Evolutionary conservation across 75 land plant species (phyloP).

Genomic region (Larix kaempferi): DNA sequence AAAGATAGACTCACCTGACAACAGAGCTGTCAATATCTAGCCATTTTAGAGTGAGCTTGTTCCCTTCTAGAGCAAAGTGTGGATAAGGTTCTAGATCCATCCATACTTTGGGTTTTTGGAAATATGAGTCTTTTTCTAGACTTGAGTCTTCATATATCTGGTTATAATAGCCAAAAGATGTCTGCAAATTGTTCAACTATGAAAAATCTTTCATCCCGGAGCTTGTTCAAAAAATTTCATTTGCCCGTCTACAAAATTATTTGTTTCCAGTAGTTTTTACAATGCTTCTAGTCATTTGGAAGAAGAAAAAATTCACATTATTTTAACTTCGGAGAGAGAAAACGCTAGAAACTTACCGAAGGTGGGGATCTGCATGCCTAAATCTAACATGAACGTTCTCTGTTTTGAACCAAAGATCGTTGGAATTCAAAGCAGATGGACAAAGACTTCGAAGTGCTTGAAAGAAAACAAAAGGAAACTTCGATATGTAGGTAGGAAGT

Average conservation of each 20-base stretch:
- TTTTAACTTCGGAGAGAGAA: too few relatives aligned
- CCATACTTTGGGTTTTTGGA: neutral
- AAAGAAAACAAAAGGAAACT: too few relatives aligned
- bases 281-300: too few relatives aligned
- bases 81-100: neutral
- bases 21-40: neutral
- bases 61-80: neutral
- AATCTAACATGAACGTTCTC: too few relatives aligned
- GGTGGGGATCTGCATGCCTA: too few relatives aligned
- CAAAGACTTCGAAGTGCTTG: too few relatives aligned
- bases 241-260: neutral
- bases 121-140: neutral
- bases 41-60: neutral
- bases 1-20: neutral
- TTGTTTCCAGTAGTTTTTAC: too few relatives aligned
- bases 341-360: too few relatives aligned
- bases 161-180: neutral
- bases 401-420: too few relatives aligned
- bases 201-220: neutral
- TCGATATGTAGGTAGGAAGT: too few relatives aligned
- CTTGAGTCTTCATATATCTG: neutral
- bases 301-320: too few relatives aligned
- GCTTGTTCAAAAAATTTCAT: neutral
- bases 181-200: neutral
- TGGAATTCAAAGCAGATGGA: too few relatives aligned